Base-by-base conservation (phyloP, 2,329 filamentous ascomycete genomes). In the Fusarium bactridioides region DNA sequence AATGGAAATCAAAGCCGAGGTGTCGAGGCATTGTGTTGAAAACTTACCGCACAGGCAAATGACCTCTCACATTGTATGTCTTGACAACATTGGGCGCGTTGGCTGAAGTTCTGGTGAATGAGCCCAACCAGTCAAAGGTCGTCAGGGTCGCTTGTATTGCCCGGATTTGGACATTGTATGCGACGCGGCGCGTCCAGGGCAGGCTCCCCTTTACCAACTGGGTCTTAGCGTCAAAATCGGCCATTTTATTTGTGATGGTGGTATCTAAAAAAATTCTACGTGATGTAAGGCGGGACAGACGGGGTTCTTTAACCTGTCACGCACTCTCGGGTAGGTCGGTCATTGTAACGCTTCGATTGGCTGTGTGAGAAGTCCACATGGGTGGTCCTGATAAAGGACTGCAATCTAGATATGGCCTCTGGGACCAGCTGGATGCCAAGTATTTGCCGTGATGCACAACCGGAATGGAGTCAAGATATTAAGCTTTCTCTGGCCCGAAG, bases 371-470 rank as follows among this genome's bases (percentile, higher is more conserved):
- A 35, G n/a, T 12, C 35, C 25, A n/a, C 35, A 54, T 40, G 35
- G 35, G 9, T n/a, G 18, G 18, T 51, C n/a, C 18, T 25, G 48
- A 51, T 35, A 10, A n/a, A 29, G 19, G n/a, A 18, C 18, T 13
- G 50, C 35, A 54, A n/a, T n/a, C 50, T 13, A 27, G 25, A 40
- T 27, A 54, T 18, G 33, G 48, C 48, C 23, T 54, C 35, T 3
- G 13, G 7, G 21, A 27, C 13, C 27, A 4, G 11, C 16, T 10
- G 10, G 4, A 18, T 33, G 23, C 13, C 9, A 10, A 21, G 44
- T 13, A 63, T 48, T 27, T 63, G 44, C 61, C 61, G 61, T 21
- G 19, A 41, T 27, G 8, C 7, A n/a, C 16, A 63, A 33, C 60
- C 60, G 60, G 45, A n/a, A 33, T 25, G 25, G 29, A 21, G 19